Conservation (phyloP, 2,329 filamentous ascomycete species). For the Biscogniauxia mediterranea region DNA sequence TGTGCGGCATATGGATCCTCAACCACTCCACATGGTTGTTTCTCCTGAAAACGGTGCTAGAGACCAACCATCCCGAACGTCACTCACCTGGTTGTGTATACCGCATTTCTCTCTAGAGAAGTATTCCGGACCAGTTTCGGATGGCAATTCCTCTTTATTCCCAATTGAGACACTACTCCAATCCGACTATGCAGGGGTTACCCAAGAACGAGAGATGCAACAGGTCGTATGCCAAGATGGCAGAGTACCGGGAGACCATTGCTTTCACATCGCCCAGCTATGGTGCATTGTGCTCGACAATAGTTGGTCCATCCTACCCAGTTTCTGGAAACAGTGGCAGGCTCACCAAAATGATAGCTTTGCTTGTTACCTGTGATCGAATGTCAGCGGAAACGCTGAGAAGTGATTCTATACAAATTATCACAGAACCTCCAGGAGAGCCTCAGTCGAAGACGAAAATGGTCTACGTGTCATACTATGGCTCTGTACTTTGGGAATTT, state of each 20-base stretch:
- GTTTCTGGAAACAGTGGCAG: too few relatives aligned
- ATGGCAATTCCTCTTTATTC: slow-evolving; percentile 18
- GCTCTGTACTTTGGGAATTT: slow-evolving; percentile 20
- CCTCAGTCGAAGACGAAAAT: slow-evolving; percentile 6
- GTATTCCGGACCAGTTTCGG: slow-evolving; percentile 18
- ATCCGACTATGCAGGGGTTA: slow-evolving; percentile 18
- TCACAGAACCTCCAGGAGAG: slow-evolving; percentile 14
- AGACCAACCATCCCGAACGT: slow-evolving; percentile 12
- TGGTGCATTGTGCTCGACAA: slow-evolving; percentile 29
- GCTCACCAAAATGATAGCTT: slow-evolving; percentile 12
- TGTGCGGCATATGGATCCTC: slow-evolving; percentile 43
- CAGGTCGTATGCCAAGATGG: slow-evolving; percentile 21
- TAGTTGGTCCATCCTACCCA: slow-evolving; percentile 14
- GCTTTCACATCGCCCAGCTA: slow-evolving; percentile 25
- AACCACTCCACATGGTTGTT: slow-evolving; percentile 37
- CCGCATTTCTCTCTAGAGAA: slow-evolving; percentile 47
- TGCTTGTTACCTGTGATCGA: slow-evolving; percentile 24
- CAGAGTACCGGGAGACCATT: slow-evolving; percentile 10
- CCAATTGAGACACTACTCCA: slow-evolving; percentile 24
- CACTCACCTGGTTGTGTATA: slow-evolving; percentile 42
- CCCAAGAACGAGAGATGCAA: slow-evolving; percentile 19
- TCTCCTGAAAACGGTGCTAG: slow-evolving; percentile 20
- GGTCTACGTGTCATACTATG: neutral
- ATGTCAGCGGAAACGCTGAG: slow-evolving; percentile 9
- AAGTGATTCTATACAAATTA: slow-evolving; percentile 12